Evolutionary conservation across 305 asterid species (phyloP).

Genomic region (Fraxinus albicans): DNA sequence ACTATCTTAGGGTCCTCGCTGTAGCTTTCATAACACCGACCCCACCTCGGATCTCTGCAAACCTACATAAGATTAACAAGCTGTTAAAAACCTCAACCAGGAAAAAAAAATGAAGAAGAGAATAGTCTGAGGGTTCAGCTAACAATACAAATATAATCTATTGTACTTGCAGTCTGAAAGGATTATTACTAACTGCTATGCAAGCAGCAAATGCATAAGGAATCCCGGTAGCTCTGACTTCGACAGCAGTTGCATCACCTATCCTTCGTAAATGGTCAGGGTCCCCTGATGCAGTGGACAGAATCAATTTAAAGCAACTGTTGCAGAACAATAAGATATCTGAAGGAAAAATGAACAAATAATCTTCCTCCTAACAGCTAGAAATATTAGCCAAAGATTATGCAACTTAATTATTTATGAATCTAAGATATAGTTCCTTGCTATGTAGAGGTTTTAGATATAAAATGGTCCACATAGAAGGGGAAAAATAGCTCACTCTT

Average conservation of each 20-base stretch:
- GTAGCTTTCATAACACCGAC: conserved; percentile 54
- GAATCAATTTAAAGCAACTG: neutral
- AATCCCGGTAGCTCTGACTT: conserved; percentile 50
- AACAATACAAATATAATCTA: no score
- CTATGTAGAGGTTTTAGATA: neutral
- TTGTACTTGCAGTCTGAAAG: neutral
- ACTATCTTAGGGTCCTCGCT: conserved; percentile 48
- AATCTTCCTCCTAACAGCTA: neutral
- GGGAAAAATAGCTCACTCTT: neutral
- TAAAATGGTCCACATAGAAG: neutral
- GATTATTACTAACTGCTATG: conserved; percentile 33
- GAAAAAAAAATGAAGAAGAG: neutral
- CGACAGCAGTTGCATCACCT: conserved; percentile 54
- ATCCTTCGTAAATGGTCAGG: conserved; percentile 38
- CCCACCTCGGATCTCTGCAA: conserved; percentile 65
- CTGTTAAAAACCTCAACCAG: neutral
- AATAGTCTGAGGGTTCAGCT: neutral
- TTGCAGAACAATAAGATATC: neutral
- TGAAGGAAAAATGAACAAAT: neutral
- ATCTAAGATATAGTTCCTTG: neutral
- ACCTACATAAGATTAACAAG: conserved; percentile 23
- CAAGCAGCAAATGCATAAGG: conserved; percentile 49
- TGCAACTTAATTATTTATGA: neutral
- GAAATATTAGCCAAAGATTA: neutral
- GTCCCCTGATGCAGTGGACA: conserved; percentile 31